phyloP scores from a whole-genome alignment of 192 early-diverging fungal genomes.

The Podila epigama region DNA sequence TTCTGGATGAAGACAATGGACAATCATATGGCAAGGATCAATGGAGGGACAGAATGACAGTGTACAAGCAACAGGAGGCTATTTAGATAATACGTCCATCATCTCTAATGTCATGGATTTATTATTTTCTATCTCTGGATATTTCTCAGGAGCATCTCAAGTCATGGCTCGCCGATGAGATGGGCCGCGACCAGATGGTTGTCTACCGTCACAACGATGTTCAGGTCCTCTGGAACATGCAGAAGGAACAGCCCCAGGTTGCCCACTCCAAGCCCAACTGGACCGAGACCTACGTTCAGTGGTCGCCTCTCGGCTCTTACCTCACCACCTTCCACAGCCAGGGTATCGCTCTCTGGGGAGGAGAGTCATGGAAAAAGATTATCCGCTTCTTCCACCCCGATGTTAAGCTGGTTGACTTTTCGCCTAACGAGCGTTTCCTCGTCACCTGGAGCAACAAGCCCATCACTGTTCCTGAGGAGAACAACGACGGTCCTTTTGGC shows the following conservation, averaged over 20 bases:
- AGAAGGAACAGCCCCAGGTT: conserved; percentile 81
- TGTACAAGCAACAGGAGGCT: no score
- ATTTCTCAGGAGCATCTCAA: conserved; percentile 79
- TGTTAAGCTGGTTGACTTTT: conserved; percentile 92
- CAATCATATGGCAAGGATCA: no score
- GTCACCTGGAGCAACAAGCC: conserved; percentile 92
- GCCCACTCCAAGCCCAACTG: conserved; percentile 80
- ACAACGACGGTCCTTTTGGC: conserved; percentile 72
- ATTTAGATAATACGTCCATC: not conserved
- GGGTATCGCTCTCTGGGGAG: conserved; percentile 97
- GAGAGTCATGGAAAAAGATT: conserved; percentile 89
- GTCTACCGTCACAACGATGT: conserved; percentile 87
- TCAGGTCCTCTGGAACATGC: conserved; percentile 90
- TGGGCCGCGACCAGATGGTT: conserved; percentile 91
- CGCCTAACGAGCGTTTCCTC: conserved; percentile 93
- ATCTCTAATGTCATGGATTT: not conserved
- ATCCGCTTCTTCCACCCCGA: conserved; percentile 90
- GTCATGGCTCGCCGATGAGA: conserved; percentile 87
- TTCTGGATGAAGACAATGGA: no score
- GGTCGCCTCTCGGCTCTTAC: conserved; percentile 96
- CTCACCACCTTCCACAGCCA: conserved; percentile 93
- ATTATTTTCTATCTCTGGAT: not conserved
- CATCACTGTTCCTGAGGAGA: conserved; percentile 74
- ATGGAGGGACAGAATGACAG: no score
- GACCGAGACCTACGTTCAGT: conserved; percentile 93